Evolutionary conservation across 148 eudicot genomes (phyloP).

Genomic region (Cornus kousa): DNA sequence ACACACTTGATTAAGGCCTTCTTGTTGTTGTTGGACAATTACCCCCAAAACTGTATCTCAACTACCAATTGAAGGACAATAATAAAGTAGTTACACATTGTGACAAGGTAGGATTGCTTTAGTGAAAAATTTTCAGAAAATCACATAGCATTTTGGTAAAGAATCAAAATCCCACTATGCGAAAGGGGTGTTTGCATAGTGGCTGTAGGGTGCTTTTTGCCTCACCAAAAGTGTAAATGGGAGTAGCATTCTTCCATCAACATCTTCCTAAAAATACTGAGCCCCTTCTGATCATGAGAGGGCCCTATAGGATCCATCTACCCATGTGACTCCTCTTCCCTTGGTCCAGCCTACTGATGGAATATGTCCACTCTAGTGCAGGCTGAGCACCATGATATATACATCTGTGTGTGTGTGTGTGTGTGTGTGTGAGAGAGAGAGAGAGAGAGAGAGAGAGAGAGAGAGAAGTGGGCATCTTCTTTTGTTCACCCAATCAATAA

Average conservation of each 20-base stretch:
- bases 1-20: not conserved
- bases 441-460: slow-evolving; percentile 4
- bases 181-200: slow-evolving; percentile 2
- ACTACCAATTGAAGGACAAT: not conserved
- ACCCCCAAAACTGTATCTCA: not conserved
- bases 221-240: not conserved
- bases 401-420: no score
- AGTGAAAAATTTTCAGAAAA: not conserved
- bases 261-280: not conserved
- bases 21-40: not conserved
- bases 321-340: not conserved
- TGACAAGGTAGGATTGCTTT: not conserved
- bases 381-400: not conserved
- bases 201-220: not conserved
- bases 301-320: not conserved
- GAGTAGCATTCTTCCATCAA: not conserved
- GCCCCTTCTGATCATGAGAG: not conserved
- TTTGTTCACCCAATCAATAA: slow-evolving; percentile 16
- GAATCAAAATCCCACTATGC: slow-evolving; percentile 7
- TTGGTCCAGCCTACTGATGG: slow-evolving; percentile 1
- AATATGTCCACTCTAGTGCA: slow-evolving; percentile 6
- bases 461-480: slow-evolving; percentile 22
- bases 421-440: not conserved
- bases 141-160: not conserved
- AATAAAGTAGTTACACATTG: no score